phyloP scores from a whole-genome alignment of 2,329 filamentous ascomycete species.

The Ceratocystis alfenasii region DNA sequence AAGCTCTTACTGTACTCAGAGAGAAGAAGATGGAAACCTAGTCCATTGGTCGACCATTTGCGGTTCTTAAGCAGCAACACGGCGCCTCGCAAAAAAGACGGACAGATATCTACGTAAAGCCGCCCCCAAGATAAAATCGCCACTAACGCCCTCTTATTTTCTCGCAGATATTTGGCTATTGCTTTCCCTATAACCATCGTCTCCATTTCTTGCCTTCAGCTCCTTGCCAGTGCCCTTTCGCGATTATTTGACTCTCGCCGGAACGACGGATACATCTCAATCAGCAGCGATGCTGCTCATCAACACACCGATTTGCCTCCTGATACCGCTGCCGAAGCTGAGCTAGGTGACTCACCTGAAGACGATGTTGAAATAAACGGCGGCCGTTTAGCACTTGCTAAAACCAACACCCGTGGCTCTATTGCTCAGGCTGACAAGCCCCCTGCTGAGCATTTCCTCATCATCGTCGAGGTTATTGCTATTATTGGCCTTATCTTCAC shows the following conservation, averaged over 20 bases:
- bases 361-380: conserved; percentile 44
- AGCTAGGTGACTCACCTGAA: conserved; percentile 46
- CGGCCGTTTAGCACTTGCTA: conserved; percentile 45
- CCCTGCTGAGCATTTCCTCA: conserved; percentile 55
- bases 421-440: conserved; percentile 66
- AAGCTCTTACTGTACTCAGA: too few species aligned
- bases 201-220: conserved; percentile 54
- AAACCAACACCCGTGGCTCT: conserved; percentile 50
- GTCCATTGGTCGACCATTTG: conserved; percentile 12
- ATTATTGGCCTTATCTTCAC: conserved; percentile 59
- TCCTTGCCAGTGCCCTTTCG: conserved; percentile 36
- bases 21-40: neutral
- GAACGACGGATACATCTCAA: conserved; percentile 17
- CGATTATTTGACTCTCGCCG: neutral
- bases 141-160: neutral
- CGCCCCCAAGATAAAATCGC: neutral
- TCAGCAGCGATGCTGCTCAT: conserved; percentile 25
- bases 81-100: neutral
- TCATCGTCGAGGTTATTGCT: conserved; percentile 62
- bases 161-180: conserved; percentile 60
- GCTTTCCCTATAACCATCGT: conserved; percentile 65
- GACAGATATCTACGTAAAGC: neutral
- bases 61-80: neutral
- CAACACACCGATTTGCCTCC: conserved; percentile 43
- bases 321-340: conserved; percentile 31